These are phyloP conservation scores for Arctium minus DNA, from an alignment of 129 eudicot species.

Conservation along the genomic window DNA sequence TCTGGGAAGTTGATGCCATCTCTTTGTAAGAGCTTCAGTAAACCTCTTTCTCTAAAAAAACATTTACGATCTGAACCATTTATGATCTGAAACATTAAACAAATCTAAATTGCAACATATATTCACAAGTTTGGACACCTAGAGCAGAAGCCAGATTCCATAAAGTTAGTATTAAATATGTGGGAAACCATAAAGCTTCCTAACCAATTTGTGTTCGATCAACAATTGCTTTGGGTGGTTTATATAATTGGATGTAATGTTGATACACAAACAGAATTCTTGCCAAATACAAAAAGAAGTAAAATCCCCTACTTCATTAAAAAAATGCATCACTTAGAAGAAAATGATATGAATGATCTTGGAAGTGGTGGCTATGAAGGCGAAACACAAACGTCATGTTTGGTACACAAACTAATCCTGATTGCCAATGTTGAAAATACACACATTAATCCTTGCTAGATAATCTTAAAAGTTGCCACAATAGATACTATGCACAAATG, in stretches of 20 bases:
- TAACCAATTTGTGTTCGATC: background rate
- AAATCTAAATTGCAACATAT: background rate
- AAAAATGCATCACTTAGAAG: background rate
- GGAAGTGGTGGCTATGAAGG: background rate
- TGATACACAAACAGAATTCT: too few species aligned
- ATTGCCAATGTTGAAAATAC: background rate
- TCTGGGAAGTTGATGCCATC: background rate
- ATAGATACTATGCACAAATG: background rate
- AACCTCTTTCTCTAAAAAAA: background rate
- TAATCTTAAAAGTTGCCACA: background rate
- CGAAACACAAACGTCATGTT: background rate
- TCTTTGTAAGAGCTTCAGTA: slow-evolving; percentile 4
- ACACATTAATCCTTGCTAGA: background rate
- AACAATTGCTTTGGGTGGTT: background rate
- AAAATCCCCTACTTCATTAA: background rate
- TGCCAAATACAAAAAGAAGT: background rate
- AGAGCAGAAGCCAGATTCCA: background rate
- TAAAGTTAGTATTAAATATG: background rate
- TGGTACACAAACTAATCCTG: background rate
- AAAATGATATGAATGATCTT: background rate
- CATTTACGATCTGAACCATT: background rate
- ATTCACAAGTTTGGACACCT: background rate
- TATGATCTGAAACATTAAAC: background rate
- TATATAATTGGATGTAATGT: background rate
- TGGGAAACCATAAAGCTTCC: background rate